Percentiles rank a stretch among this genome's conserved stretches.
phyloP scores from a whole-genome alignment of 164 flowering plant species.

The Amborella trichopoda region DNA sequence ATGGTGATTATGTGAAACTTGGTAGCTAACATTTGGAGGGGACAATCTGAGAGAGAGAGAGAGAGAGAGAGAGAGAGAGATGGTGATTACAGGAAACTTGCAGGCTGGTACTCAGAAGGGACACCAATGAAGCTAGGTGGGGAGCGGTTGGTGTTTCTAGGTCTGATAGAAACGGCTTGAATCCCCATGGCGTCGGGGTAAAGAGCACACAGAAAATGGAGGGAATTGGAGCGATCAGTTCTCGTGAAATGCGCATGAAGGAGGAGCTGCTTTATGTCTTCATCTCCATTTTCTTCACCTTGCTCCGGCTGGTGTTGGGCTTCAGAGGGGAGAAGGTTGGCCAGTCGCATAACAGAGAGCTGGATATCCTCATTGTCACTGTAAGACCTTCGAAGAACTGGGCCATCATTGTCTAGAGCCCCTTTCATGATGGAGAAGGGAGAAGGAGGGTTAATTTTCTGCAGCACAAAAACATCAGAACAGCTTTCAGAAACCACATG shows the following conservation, averaged over 20 bases:
- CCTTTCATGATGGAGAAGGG: conserved; percentile 59
- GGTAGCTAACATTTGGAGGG: too few relatives aligned
- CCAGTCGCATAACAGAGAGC: conserved; percentile 53
- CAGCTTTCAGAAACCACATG: too few relatives aligned
- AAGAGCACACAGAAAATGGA: conserved; percentile 73
- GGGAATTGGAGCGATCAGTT: conserved; percentile 30
- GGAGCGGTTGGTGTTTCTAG: conserved; percentile 16
- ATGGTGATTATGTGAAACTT: too few relatives aligned
- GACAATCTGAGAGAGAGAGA: too few relatives aligned
- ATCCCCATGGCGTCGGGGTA: conserved; percentile 87
- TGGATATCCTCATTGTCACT: conserved; percentile 48
- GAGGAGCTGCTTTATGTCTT: conserved; percentile 55
- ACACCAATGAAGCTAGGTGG: too few relatives aligned
- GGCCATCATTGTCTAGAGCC: conserved; percentile 42
- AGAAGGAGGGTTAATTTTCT: conserved; percentile 79
- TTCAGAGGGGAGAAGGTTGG: conserved; percentile 30
- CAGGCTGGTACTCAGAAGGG: too few relatives aligned
- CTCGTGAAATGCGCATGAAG: conserved; percentile 66
- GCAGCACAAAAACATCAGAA: too few relatives aligned
- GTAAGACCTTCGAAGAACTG: conserved; percentile 47
- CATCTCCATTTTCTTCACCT: conserved; percentile 22
- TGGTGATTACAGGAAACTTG: background rate
- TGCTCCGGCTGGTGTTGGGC: conserved; percentile 31
- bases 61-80: background rate
- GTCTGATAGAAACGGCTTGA: conserved; percentile 63